Evolutionary conservation across 306 rosid species (phyloP).

Genomic region (Lathyrus tuberosus): DNA sequence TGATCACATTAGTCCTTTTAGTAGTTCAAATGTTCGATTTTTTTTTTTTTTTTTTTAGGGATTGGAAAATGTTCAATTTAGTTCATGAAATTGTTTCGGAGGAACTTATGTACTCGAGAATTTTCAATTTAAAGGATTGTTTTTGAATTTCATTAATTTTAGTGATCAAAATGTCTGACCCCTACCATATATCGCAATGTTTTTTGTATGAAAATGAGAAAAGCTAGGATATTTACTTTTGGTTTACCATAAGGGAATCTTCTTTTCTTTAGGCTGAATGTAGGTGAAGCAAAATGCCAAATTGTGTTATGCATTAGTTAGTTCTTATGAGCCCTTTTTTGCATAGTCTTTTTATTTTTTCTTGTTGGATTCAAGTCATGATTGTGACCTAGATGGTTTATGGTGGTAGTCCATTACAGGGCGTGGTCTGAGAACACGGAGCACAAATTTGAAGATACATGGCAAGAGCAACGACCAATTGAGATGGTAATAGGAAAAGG

Average conservation of each 20-base stretch:
- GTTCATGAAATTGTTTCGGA: neutral
- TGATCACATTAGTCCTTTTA: neutral
- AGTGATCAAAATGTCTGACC: neutral
- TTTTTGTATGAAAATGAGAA: neutral
- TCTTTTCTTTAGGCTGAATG: neutral
- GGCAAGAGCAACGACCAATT: conserved; percentile 81
- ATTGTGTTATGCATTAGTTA: neutral
- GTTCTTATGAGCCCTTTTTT: conserved; percentile 17
- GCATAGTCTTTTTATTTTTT: conserved; percentile 16
- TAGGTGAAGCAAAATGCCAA: conserved; percentile 2
- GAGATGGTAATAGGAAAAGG: conserved; percentile 92
- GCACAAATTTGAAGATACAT: conserved; percentile 96
- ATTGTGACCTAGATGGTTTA: conserved; percentile 32
- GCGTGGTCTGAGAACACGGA: conserved; percentile 85
- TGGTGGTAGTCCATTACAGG: conserved; percentile 77
- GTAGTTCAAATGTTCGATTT: neutral
- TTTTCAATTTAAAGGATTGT: neutral
- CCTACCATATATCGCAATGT: neutral
- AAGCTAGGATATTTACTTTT: conserved; percentile 23
- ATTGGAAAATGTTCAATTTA: neutral
- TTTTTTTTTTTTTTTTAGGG: too few relatives aligned
- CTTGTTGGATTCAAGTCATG: conserved; percentile 19
- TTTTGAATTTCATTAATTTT: neutral
- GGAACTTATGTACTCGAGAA: neutral
- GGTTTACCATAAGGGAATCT: neutral